Percentiles rank a stretch among this genome's conserved stretches.
Conservation (phyloP, 2,329 filamentous ascomycete genomes). For the Clarireedia hainanense region DNA sequence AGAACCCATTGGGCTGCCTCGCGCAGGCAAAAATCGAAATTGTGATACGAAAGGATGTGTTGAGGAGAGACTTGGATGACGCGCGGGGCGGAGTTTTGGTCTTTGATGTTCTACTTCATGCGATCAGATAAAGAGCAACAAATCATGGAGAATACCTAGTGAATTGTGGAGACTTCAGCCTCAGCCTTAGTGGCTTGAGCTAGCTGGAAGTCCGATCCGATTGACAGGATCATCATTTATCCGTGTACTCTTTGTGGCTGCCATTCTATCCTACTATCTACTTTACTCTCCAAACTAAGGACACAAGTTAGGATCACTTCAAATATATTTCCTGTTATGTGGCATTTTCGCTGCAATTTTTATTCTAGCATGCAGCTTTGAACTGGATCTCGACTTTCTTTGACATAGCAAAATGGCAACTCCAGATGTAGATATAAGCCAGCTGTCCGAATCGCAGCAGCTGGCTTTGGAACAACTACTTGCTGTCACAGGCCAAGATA, state of each 20-base stretch:
- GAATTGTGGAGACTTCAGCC: background rate
- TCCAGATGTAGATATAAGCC: conserved; percentile 51
- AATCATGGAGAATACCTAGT: background rate
- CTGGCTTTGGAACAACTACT: conserved; percentile 81
- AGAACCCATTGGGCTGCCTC: too few species aligned
- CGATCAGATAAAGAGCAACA: conserved; percentile 8
- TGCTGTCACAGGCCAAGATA: conserved; percentile 76
- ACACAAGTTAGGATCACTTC: too few species aligned
- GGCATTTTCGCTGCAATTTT: too few species aligned
- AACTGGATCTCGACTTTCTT: background rate
- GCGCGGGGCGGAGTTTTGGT: background rate
- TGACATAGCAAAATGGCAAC: conserved; percentile 33
- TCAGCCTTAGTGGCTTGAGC: conserved; percentile 5
- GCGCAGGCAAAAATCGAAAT: background rate
- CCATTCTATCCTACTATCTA: background rate
- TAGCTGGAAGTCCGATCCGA: background rate
- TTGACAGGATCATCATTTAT: background rate
- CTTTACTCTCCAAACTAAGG: too few species aligned
- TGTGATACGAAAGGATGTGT: background rate
- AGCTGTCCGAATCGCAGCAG: conserved; percentile 72
- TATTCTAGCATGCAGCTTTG: too few species aligned
- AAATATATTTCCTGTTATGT: too few species aligned
- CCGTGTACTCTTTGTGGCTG: conserved; percentile 1
- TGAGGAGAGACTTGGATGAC: background rate
- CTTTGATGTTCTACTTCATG: background rate